A percentile compares a stretch with the other conserved stretches of the same genome.
phyloP scores from a whole-genome alignment of 805 yeast species.

The Kuraishia molischiana region DNA sequence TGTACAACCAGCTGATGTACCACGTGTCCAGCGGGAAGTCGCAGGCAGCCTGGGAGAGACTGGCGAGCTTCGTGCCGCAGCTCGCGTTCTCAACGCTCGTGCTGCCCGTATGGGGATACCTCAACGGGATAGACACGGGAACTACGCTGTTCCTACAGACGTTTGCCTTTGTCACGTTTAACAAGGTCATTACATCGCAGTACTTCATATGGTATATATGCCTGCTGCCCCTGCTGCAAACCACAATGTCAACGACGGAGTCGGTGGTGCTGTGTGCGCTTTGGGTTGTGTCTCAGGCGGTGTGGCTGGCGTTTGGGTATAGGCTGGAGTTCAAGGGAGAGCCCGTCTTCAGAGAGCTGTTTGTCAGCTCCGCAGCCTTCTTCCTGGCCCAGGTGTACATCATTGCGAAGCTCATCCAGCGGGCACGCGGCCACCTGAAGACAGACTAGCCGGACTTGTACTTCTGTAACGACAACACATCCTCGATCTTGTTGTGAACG shows the following conservation, averaged over 20 bases:
- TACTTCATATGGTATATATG: slow-evolving; percentile 93
- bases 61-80: slow-evolving; percentile 61
- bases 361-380: slow-evolving; percentile 45
- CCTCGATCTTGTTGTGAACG: slow-evolving; percentile 79
- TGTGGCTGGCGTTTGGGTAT: slow-evolving; percentile 77
- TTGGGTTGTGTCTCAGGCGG: slow-evolving; percentile 67
- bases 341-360: slow-evolving; percentile 50
- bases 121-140: slow-evolving; percentile 27
- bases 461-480: slow-evolving; percentile 60
- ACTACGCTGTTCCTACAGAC: slow-evolving; percentile 67
- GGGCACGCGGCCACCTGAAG: not conserved
- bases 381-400: slow-evolving; percentile 55
- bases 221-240: slow-evolving; percentile 60
- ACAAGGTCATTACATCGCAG: slow-evolving; percentile 87
- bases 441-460: not conserved
- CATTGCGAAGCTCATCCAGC: slow-evolving; percentile 42
- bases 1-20: slow-evolving; percentile 71
- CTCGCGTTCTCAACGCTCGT: slow-evolving; percentile 45
- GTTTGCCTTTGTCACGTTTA: slow-evolving; percentile 64
- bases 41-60: slow-evolving; percentile 6
- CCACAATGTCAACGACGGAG: slow-evolving; percentile 24
- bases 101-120: slow-evolving; percentile 41
- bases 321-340: slow-evolving; percentile 71
- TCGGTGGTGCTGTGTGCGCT: slow-evolving; percentile 33
- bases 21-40: slow-evolving; percentile 34